Evolutionary conservation across 83 land plant genomes (phyloP).

Genomic region (Larix sibirica): DNA sequence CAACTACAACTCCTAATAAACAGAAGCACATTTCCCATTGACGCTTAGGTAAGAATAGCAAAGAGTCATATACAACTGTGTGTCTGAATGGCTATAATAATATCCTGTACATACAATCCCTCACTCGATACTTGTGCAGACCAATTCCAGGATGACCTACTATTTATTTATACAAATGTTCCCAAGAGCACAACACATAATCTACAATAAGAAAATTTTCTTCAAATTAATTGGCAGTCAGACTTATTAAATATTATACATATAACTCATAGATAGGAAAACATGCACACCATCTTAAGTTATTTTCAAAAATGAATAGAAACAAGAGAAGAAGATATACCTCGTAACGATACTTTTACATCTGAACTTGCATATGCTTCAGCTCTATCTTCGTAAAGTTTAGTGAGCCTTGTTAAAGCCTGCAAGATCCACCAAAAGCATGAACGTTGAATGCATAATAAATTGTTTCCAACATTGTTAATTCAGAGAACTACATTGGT

Average conservation of each 20-base stretch:
- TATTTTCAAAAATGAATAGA: not conserved
- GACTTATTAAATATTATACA: not conserved
- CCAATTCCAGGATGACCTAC: too few relatives aligned
- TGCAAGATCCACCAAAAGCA: not conserved
- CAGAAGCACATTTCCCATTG: too few relatives aligned
- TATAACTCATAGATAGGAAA: not conserved
- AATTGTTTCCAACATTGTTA: not conserved
- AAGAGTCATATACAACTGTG: too few relatives aligned
- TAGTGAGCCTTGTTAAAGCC: conserved; percentile 17
- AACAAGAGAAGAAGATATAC: not conserved
- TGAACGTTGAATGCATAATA: not conserved
- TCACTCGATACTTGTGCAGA: too few relatives aligned
- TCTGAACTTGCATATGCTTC: conserved; percentile 16
- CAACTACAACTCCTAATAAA: too few relatives aligned
- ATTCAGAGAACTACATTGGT: not conserved
- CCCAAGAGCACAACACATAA: not conserved
- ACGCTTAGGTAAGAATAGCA: too few relatives aligned
- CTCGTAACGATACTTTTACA: conserved; percentile 8
- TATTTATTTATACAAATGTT: not conserved
- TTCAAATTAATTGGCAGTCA: not conserved
- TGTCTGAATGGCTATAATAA: too few relatives aligned
- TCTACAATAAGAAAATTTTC: not conserved
- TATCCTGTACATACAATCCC: too few relatives aligned
- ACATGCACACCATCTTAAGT: not conserved
- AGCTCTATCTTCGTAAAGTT: conserved; percentile 16